phyloP scores from a whole-genome alignment of 1,284 basidiomycete species.

The Leccinum laetum region DNA sequence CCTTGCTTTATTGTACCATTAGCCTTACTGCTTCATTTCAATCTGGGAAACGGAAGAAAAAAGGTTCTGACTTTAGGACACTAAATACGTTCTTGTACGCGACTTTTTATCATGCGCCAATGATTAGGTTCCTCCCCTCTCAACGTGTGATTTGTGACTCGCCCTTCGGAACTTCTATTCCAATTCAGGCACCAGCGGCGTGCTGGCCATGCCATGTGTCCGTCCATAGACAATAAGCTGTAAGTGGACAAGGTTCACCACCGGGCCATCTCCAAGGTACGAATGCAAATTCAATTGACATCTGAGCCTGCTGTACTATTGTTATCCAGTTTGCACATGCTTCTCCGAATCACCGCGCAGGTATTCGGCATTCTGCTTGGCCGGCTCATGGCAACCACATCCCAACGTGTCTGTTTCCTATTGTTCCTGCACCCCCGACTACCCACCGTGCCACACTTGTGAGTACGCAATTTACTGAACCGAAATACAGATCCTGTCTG shows the following conservation, averaged over 20 bases:
- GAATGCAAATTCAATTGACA: constrained; percentile 22
- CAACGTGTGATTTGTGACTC: constrained; percentile 11
- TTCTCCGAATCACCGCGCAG: constrained; percentile 2
- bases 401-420: constrained; percentile 23
- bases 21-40: constrained; percentile 13
- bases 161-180: constrained; percentile 4
- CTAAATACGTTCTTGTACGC: constrained; percentile 10
- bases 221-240: constrained; percentile 24
- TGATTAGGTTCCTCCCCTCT: constrained; percentile 18
- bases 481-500: constrained; percentile 7
- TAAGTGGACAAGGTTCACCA: constrained; percentile 24
- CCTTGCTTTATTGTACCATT: constrained; percentile 29
- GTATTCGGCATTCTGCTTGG: neutral
- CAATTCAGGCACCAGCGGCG: constrained; percentile 2
- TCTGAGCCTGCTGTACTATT: constrained; percentile 16
- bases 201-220: constrained; percentile 4
- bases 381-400: constrained; percentile 15
- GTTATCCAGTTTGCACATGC: constrained; percentile 17
- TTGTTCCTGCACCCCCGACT: constrained; percentile 20
- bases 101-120: constrained; percentile 20
- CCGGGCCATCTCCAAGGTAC: constrained; percentile 25
- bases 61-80: constrained; percentile 9
- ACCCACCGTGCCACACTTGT: constrained; percentile 5
- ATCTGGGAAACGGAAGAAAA: constrained; percentile 1
- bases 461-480: constrained; percentile 11